Base-by-base conservation (phyloP, 768 basidiomycete genomes). In the Lyophyllum atratum region DNA sequence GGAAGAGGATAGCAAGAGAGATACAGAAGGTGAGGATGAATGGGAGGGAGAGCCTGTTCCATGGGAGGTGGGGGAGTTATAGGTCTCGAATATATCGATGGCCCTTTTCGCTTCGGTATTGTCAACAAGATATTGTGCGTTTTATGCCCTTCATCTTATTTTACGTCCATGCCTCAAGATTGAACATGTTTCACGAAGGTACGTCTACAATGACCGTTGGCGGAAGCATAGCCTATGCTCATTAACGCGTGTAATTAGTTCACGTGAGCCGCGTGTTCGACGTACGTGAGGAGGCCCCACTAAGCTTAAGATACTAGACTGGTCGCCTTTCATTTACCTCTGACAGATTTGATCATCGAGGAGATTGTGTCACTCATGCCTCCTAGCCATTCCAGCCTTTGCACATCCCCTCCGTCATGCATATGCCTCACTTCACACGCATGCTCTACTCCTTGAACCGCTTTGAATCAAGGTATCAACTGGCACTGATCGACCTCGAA, bases 1-100 rank as follows among this genome's bases (percentile, higher is more conserved):
- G 8, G 66, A 67, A 26, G 63, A 66, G 42, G 65, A 66, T 34
- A 56, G 46, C 10, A 59, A 57, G 44, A 67, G 68, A 69, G 64
- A 72, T 40, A 67, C 65, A 22, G 82, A 79, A 48, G 76, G 70
- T 28, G 85, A 83, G 64, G 81, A 82, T 42, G 86, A 87, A 60
- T 93, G 91, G 91, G 91, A 92, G 71, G 85, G 87, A 33, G 90
- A 92, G 70, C 86, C 87, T 34, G 80, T 92, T 33, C 87, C 90
- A 58, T 93, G 91, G 91, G 89, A 89, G 71, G 78, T 84, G 9
- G 91, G 85, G 51, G 91, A 91, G 64, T 64, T 93, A 70, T 92
- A 80, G 68, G 44, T 9, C 40, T 21, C 28, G 33, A 33, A 22
- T 22, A 17, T n/a, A n/a, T n/a, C n/a, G n/a, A n/a, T 53, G 34